phyloP scores from a whole-genome alignment of 2,329 filamentous ascomycete species.

The Aureobasidium sp. region DNA sequence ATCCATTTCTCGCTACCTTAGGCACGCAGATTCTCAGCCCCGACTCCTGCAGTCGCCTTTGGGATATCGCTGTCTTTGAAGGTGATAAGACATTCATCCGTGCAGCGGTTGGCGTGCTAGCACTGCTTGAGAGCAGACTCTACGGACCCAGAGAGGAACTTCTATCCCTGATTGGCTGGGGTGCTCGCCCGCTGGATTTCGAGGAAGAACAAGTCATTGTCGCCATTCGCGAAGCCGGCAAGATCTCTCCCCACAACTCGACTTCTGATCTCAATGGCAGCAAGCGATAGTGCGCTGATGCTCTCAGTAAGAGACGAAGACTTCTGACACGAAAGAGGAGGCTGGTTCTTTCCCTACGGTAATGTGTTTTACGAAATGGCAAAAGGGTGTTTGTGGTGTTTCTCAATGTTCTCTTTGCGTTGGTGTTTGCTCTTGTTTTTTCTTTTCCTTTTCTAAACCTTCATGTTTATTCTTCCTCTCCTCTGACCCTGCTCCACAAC shows the following conservation, averaged over 20 bases:
- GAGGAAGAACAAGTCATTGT: constrained; percentile 36
- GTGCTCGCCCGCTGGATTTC: constrained; percentile 28
- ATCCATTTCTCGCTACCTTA: constrained; percentile 55
- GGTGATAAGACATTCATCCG: constrained; percentile 66
- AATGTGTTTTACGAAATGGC: constrained; percentile 12
- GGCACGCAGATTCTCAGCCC: constrained; percentile 59
- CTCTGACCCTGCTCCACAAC: neutral
- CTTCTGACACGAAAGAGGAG: neutral
- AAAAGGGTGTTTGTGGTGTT: neutral
- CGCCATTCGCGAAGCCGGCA: constrained; percentile 32
- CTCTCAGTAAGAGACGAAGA: neutral
- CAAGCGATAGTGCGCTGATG: constrained; percentile 10
- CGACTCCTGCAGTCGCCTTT: constrained; percentile 65
- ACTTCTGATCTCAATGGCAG: neutral
- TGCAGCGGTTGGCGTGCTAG: constrained; percentile 62
- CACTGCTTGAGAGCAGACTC: constrained; percentile 44
- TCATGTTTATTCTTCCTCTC: constrained; percentile 6
- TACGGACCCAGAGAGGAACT: constrained; percentile 41
- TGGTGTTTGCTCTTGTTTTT: neutral
- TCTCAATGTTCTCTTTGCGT: constrained; percentile 3
- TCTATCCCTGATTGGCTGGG: constrained; percentile 38
- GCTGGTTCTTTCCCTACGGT: constrained; percentile 1
- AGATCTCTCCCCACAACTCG: constrained; percentile 19
- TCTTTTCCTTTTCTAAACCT: neutral
- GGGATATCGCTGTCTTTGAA: constrained; percentile 80